phyloP scores from a whole-genome alignment of 371 early-diverging fungal species.

The Mortierella sp. region DNA sequence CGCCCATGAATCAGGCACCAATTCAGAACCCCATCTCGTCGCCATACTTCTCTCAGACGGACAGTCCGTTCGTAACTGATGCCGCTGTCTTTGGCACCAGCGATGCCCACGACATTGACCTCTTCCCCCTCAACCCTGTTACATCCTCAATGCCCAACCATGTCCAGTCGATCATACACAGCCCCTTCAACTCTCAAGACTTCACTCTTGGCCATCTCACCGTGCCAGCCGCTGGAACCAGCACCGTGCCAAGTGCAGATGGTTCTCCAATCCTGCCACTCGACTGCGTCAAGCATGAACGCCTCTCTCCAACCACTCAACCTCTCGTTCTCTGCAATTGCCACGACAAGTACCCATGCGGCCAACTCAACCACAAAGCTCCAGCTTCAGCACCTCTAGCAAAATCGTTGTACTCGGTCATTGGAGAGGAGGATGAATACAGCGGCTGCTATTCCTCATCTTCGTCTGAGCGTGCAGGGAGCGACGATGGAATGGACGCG shows the following conservation, averaged over 20 bases:
- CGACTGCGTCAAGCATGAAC: background rate
- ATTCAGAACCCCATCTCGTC: background rate
- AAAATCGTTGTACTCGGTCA: slow-evolving; percentile 6
- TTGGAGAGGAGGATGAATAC: slow-evolving; percentile 1
- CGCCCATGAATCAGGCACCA: background rate
- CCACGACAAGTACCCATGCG: background rate
- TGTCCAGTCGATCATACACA: slow-evolving; percentile 2
- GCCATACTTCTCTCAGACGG: background rate
- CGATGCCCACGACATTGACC: background rate
- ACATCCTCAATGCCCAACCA: background rate
- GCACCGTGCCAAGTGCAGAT: background rate
- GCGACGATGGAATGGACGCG: background rate
- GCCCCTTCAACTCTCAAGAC: background rate
- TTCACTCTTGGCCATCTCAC: background rate
- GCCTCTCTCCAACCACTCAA: background rate
- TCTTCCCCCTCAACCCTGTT: background rate
- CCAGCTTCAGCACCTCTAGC: background rate
- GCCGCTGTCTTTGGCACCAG: slow-evolving; percentile 3
- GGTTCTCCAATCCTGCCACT: background rate
- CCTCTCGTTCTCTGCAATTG: slow-evolving; percentile 3
- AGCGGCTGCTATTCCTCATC: background rate
- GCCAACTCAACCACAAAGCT: background rate
- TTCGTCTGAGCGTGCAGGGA: background rate
- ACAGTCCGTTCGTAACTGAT: slow-evolving; percentile 7
- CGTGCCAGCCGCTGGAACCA: background rate